phyloP scores from a whole-genome alignment of 2,329 filamentous ascomycete genomes.

The Penicillium sumatraense region DNA sequence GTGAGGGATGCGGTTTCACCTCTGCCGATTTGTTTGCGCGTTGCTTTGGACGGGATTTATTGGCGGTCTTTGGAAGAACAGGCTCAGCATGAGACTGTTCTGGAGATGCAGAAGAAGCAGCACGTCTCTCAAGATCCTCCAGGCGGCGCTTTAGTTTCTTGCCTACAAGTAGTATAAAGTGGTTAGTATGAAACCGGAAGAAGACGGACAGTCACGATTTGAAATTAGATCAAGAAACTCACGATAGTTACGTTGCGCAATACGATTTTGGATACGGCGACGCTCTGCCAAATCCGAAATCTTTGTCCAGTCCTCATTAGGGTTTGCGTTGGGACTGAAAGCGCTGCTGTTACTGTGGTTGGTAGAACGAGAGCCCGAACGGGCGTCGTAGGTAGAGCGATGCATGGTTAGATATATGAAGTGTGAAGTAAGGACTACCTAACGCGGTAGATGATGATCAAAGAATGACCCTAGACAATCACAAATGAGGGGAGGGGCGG shows the following conservation, averaged over 20 bases:
- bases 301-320: conserved; percentile 99
- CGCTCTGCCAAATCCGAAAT: conserved; percentile 96
- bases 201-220: neutral
- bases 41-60: conserved; percentile 32
- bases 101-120: conserved; percentile 65
- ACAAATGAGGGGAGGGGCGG: conserved; percentile 1
- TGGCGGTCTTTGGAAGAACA: conserved; percentile 36
- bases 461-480: neutral
- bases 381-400: conserved; percentile 35
- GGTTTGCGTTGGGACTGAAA: conserved; percentile 91
- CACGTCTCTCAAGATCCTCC: conserved; percentile 66
- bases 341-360: conserved; percentile 86
- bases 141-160: conserved; percentile 71
- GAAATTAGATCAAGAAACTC: conserved; percentile 45
- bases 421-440: conserved; percentile 3
- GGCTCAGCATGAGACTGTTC: conserved; percentile 62
- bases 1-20: conserved; percentile 25
- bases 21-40: conserved; percentile 34
- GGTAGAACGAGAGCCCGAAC: conserved; percentile 60
- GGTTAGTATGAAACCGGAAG: neutral
- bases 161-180: conserved; percentile 47
- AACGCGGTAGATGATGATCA: conserved; percentile 11
- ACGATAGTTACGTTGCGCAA: conserved; percentile 98
- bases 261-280: conserved; percentile 92
- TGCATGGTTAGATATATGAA: conserved; percentile 33